Evolutionary conservation across 148 eudicot species (phyloP).

Genomic region (Fagopyrum tataricum): DNA sequence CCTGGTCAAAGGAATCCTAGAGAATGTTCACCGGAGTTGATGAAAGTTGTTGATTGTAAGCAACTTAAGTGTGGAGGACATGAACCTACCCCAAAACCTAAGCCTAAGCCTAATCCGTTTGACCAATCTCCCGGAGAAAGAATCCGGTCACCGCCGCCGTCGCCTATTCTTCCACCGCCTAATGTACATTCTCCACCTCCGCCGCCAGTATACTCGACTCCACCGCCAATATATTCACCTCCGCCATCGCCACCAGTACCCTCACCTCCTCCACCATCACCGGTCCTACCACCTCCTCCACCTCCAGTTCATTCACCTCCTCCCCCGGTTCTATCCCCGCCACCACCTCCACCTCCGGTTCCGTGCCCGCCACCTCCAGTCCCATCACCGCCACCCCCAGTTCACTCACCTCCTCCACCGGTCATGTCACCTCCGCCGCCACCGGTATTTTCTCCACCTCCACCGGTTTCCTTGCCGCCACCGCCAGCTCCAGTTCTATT

Average conservation of each 20-base stretch:
- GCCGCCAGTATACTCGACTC: background rate
- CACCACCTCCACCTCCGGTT: slow-evolving; percentile 24
- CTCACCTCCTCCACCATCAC: slow-evolving; percentile 22
- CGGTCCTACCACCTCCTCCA: slow-evolving; percentile 29
- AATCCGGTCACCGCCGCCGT: slow-evolving; percentile 18
- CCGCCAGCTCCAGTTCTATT: slow-evolving; percentile 25
- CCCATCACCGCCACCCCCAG: slow-evolving; percentile 18
- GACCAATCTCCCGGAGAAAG: background rate
- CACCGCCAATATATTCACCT: background rate
- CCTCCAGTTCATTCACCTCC: slow-evolving; percentile 17
- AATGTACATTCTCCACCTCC: slow-evolving; percentile 18
- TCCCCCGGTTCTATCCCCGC: slow-evolving; percentile 23
- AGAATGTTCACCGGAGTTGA: slow-evolving; percentile 42
- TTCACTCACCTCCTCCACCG: slow-evolving; percentile 23
- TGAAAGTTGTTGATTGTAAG: slow-evolving; percentile 32
- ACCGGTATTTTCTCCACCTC: slow-evolving; percentile 17
- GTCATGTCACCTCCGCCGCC: slow-evolving; percentile 34
- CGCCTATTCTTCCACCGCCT: slow-evolving; percentile 16
- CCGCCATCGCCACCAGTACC: slow-evolving; percentile 19
- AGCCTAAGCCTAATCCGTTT: background rate
- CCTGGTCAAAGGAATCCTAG: slow-evolving; percentile 28
- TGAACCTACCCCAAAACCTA: background rate
- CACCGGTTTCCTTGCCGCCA: slow-evolving; percentile 26
- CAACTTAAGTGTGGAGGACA: slow-evolving; percentile 25
- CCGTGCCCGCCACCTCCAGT: slow-evolving; percentile 22